phyloP scores from a whole-genome alignment of 495 filamentous ascomycete species.

The Penicillium desertorum region DNA sequence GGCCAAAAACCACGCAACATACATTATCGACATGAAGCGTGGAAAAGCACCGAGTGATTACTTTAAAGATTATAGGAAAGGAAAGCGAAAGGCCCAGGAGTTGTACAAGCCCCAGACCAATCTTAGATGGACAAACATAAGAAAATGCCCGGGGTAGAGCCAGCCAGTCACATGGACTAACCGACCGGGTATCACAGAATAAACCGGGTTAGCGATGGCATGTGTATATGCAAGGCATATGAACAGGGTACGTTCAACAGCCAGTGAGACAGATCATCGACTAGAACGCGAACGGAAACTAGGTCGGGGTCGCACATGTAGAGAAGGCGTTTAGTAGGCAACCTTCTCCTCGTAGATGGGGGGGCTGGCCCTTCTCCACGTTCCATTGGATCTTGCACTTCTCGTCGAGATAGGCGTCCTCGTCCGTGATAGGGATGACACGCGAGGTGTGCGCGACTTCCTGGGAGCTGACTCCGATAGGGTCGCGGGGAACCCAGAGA shows the following conservation, averaged over 20 bases:
- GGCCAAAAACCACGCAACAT: neutral
- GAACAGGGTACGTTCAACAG: neutral
- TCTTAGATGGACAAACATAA: conserved; percentile 1
- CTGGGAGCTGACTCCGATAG: conserved; percentile 70
- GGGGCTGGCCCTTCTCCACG: conserved; percentile 66
- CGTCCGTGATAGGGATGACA: conserved; percentile 79
- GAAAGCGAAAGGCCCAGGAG: conserved; percentile 5
- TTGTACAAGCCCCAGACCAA: neutral
- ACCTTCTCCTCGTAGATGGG: conserved; percentile 78
- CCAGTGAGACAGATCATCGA: neutral
- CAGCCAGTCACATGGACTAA: neutral
- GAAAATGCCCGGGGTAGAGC: conserved; percentile 19
- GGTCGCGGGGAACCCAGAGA: conserved; percentile 82
- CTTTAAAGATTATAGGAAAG: conserved; percentile 11
- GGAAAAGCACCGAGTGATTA: conserved; percentile 2
- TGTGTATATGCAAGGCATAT: neutral
- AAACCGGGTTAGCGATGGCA: neutral
- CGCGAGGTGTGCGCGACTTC: conserved; percentile 70
- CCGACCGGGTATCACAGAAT: conserved; percentile 29
- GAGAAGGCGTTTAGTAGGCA: conserved; percentile 39
- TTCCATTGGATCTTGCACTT: conserved; percentile 80
- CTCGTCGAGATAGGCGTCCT: conserved; percentile 76
- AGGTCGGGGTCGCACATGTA: neutral
- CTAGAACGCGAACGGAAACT: neutral
- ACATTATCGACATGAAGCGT: conserved; percentile 4